phyloP scores from a whole-genome alignment of 2,329 filamentous ascomycete genomes.

The Bimuria novae-zelandiae region DNA sequence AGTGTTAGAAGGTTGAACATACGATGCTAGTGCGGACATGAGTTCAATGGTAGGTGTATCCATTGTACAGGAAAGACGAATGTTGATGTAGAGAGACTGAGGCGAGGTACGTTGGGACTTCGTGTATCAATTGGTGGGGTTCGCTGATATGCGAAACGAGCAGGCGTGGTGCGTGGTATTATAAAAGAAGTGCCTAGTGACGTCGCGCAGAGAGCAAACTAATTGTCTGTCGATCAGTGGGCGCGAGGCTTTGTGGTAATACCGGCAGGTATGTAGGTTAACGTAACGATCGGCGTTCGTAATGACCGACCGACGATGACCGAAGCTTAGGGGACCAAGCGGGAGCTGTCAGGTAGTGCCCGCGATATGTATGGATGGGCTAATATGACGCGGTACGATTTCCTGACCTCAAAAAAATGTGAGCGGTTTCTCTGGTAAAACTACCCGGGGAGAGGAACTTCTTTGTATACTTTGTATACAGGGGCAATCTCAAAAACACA shows the following conservation, averaged over 20 bases:
- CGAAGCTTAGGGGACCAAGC: conserved; percentile 15
- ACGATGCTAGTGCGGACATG: conserved; percentile 54
- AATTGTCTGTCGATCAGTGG: conserved; percentile 8
- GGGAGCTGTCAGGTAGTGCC: conserved; percentile 12
- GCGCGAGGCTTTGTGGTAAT: not conserved
- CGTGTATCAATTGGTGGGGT: not conserved
- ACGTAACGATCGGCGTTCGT: conserved; percentile 3
- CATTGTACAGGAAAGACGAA: no score
- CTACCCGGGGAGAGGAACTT: conserved; percentile 19
- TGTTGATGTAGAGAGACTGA: conserved; percentile 6
- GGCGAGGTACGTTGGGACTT: not conserved
- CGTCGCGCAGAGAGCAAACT: conserved; percentile 3
- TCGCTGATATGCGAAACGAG: conserved; percentile 1
- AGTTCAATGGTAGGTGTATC: conserved; percentile 50
- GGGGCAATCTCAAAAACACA: not conserved
- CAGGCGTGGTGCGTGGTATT: conserved; percentile 6
- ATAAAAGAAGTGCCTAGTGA: not conserved
- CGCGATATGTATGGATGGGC: conserved; percentile 5
- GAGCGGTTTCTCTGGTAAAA: conserved; percentile 5
- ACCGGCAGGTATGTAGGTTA: not conserved
- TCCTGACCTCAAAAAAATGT: conserved; percentile 4
- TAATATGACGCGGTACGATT: not conserved
- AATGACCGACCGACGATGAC: conserved; percentile 19
- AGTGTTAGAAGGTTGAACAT: conserved; percentile 28
- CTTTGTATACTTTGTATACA: conserved; percentile 32